Conservation (phyloP, 305 asterid genomes). For the Fraxinus greggii region DNA sequence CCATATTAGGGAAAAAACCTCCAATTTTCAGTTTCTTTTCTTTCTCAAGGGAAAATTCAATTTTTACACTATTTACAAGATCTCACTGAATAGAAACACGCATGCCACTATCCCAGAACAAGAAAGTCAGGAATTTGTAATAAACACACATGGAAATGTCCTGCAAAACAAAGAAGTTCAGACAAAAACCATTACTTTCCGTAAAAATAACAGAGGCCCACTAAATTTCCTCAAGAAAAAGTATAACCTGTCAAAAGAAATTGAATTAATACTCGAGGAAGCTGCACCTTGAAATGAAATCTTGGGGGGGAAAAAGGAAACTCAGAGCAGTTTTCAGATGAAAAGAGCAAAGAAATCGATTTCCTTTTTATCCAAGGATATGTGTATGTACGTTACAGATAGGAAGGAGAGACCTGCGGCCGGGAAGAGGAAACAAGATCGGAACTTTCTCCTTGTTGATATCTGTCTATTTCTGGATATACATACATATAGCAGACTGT, state of each 20-base stretch:
- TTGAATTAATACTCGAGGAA: neutral
- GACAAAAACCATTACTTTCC: neutral
- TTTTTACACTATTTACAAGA: neutral
- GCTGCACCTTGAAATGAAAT: neutral
- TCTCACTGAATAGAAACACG: neutral
- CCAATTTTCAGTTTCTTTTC: neutral
- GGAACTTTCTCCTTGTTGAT: neutral
- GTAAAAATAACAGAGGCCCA: neutral
- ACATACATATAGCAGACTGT: neutral
- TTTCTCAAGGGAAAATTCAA: neutral
- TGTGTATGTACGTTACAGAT: neutral
- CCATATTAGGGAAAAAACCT: slow-evolving; percentile 44
- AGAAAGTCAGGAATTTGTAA: neutral
- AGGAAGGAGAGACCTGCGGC: neutral
- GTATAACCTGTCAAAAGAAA: neutral
- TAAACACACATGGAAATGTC: neutral
- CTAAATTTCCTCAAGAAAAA: neutral
- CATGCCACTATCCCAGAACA: neutral
- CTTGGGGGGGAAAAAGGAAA: neutral
- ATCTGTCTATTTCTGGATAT: neutral
- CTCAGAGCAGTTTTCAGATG: neutral
- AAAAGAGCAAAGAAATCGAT: neutral
- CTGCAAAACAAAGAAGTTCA: neutral
- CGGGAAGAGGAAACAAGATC: neutral
- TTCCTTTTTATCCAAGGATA: neutral